Conservation (phyloP, 176 grass and related monocot species). For the Poa pratensis region DNA sequence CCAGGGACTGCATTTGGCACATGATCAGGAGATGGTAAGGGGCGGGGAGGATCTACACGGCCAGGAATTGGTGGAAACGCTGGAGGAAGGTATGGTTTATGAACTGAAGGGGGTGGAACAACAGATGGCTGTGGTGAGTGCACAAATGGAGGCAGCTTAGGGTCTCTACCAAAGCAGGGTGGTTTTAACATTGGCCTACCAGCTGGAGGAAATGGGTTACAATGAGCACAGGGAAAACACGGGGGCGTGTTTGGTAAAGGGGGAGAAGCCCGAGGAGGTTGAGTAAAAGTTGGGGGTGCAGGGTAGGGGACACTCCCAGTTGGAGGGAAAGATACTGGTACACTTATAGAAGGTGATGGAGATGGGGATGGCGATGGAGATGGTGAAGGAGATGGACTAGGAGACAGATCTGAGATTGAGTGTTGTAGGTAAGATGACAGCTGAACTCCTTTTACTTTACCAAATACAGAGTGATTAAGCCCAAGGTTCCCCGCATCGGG, state of each 20-base stretch:
- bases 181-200: conserved; percentile 48
- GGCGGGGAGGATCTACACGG: conserved; percentile 26
- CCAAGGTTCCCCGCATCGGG: conserved; percentile 64
- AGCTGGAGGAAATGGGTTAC: conserved; percentile 40
- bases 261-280: conserved; percentile 42
- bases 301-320: conserved; percentile 34
- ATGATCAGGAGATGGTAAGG: conserved; percentile 27
- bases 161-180: conserved; percentile 46
- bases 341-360: conserved; percentile 46
- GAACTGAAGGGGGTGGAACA: conserved; percentile 29
- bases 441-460: conserved; percentile 82
- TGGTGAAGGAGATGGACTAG: conserved; percentile 64
- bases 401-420: conserved; percentile 60
- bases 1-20: conserved; percentile 38
- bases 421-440: conserved; percentile 70
- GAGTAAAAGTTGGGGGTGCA: conserved; percentile 30
- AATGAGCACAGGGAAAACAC: conserved; percentile 50
- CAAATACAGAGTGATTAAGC: conserved; percentile 85
- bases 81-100: conserved; percentile 40
- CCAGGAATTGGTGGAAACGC: conserved; percentile 42
- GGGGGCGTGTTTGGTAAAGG: conserved; percentile 36
- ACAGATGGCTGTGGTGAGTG: conserved; percentile 39
- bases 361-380: conserved; percentile 37
- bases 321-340: conserved; percentile 38
- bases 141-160: conserved; percentile 36